Percentiles rank a stretch among this genome's conserved stretches.
These are phyloP conservation scores for Solanum paucissectum DNA, from an alignment of 257 asterid genomes.

Conservation along the genomic window DNA sequence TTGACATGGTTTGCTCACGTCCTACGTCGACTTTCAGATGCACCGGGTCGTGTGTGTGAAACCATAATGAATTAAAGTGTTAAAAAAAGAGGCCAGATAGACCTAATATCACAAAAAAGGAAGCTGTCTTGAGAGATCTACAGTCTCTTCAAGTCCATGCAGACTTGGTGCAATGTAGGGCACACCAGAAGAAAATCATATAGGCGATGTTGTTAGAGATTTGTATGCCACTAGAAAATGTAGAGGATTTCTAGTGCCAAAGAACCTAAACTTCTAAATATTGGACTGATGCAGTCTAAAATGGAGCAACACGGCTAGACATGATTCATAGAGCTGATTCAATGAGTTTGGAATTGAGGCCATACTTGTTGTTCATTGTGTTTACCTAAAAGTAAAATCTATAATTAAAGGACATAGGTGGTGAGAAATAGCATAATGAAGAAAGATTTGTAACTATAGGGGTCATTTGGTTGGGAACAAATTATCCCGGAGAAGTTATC, in stretches of 20 bases:
- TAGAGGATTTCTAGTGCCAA: background rate
- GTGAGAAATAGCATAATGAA: background rate
- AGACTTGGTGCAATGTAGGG: background rate
- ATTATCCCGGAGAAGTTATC: background rate
- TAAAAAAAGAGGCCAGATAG: background rate
- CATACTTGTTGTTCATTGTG: background rate
- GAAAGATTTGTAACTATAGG: background rate
- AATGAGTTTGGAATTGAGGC: background rate
- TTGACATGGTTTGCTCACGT: background rate
- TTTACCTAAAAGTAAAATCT: background rate
- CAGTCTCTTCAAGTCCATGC: background rate
- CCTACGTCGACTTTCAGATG: background rate
- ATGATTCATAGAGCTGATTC: background rate
- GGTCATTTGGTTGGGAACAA: background rate
- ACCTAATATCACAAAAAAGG: background rate
- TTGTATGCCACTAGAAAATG: background rate
- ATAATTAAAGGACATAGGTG: background rate
- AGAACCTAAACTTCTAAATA: background rate
- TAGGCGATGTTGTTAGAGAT: background rate
- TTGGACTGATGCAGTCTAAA: background rate
- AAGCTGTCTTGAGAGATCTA: background rate
- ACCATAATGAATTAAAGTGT: background rate
- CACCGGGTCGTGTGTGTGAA: background rate
- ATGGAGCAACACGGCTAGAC: background rate
- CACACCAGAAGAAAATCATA: background rate